These are phyloP conservation scores for Saturnispora kantuleensis DNA, from an alignment of 805 yeast genomes.

Conservation along the genomic window DNA sequence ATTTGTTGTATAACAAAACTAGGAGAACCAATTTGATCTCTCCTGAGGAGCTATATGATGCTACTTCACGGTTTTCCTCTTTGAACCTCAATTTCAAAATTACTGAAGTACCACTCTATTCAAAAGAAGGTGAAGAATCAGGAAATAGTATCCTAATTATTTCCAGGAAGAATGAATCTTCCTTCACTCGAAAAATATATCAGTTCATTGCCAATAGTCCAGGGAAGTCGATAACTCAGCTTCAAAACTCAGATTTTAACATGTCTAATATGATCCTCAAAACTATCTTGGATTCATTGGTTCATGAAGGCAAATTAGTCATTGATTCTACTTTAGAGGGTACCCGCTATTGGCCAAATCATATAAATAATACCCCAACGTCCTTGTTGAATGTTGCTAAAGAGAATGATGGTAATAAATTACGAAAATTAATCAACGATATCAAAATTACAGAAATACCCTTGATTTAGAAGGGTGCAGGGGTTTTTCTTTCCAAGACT, in stretches of 20 bases:
- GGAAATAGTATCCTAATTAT: slow-evolving; percentile 17
- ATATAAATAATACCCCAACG: slow-evolving; percentile 11
- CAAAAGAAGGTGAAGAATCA: neutral
- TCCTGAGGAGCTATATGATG: slow-evolving; percentile 55
- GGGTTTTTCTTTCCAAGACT: too few relatives aligned
- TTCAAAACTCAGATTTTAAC: slow-evolving; percentile 21
- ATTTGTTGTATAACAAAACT: slow-evolving; percentile 52
- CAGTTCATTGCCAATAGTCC: slow-evolving; percentile 12
- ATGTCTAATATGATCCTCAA: slow-evolving; percentile 24
- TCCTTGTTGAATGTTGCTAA: neutral
- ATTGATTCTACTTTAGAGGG: slow-evolving; percentile 25
- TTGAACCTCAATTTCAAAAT: slow-evolving; percentile 13
- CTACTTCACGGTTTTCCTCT: slow-evolving; percentile 43
- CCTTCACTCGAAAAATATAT: slow-evolving; percentile 20
- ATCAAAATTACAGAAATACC: too few relatives aligned
- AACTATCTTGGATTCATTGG: slow-evolving; percentile 18
- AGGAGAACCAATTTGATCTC: slow-evolving; percentile 59
- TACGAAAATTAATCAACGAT: too few relatives aligned
- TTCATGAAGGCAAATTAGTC: slow-evolving; percentile 19
- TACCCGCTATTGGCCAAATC: slow-evolving; percentile 23
- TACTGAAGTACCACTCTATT: slow-evolving; percentile 39
- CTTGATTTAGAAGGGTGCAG: too few relatives aligned
- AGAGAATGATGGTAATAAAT: too few relatives aligned
- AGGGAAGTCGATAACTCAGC: slow-evolving; percentile 23
- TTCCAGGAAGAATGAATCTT: slow-evolving; percentile 18